Evolutionary conservation across 2,329 filamentous ascomycete species (phyloP).

Genomic region (Monilinia polystroma): DNA sequence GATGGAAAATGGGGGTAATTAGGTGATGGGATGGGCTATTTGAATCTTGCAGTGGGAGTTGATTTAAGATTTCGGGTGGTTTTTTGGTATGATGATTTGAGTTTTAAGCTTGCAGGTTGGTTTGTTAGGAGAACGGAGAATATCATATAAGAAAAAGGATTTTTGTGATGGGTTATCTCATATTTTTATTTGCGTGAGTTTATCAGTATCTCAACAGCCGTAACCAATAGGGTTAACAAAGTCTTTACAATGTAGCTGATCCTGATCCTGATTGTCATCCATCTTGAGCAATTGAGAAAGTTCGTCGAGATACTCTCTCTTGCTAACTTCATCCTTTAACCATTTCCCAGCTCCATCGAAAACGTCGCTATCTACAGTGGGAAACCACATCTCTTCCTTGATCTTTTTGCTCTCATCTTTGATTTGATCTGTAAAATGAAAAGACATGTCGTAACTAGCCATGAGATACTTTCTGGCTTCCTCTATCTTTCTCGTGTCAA

Average conservation of each 20-base stretch:
- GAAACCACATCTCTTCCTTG: neutral
- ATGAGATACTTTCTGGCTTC: neutral
- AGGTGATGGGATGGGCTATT: no score
- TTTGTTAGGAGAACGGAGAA: no score
- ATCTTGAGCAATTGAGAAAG: no score
- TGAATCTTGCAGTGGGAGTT: no score
- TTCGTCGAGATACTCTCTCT: no score
- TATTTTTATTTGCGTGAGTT: neutral
- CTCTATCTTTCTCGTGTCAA: neutral
- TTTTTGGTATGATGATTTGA: no score
- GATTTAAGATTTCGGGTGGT: no score
- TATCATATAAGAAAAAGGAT: no score
- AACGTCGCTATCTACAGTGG: neutral
- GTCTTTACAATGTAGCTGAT: neutral
- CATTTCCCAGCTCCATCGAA: neutral
- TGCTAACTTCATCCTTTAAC: neutral
- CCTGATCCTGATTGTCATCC: no score
- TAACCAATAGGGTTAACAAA: neutral
- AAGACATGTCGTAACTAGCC: neutral
- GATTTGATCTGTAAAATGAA: neutral
- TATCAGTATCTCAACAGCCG: neutral
- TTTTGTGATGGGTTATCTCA: neutral
- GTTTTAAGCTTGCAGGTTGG: no score
- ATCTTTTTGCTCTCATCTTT: constrained; percentile 4
- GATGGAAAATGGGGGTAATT: no score